Evolutionary conservation across 208 protist genomes (phyloP).

Genomic region (Acanthamoeba lenticulata): DNA sequence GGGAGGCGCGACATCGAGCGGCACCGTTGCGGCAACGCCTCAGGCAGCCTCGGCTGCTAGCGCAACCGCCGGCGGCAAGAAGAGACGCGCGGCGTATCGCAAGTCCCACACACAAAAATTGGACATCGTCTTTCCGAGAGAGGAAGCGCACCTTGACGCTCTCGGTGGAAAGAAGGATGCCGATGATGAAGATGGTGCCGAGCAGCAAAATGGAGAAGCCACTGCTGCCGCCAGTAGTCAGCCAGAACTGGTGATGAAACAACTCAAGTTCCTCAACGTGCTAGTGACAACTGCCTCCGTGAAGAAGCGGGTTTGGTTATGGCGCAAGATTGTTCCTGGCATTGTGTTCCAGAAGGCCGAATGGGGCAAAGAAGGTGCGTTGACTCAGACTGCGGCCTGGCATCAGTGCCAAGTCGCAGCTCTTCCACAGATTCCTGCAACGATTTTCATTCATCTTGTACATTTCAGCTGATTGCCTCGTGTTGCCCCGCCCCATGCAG

Average conservation of each 20-base stretch:
- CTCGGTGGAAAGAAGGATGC: slow-evolving; percentile 28
- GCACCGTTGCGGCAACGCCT: background rate
- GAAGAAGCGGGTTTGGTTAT: slow-evolving; percentile 64
- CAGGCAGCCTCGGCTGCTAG: background rate
- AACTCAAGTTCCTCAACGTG: slow-evolving; percentile 39
- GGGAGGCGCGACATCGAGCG: background rate
- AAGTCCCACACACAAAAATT: background rate
- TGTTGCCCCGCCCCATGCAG: background rate
- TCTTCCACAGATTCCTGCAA: too few species aligned
- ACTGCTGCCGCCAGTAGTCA: background rate
- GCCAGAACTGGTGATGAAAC: slow-evolving; percentile 17
- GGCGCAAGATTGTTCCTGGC: slow-evolving; percentile 62
- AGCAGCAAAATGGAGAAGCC: background rate
- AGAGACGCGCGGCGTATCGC: background rate
- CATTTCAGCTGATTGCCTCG: background rate
- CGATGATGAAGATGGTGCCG: background rate
- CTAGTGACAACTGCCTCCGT: slow-evolving; percentile 38
- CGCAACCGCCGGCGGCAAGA: background rate
- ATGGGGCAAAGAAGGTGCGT: slow-evolving; percentile 64
- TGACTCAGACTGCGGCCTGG: background rate
- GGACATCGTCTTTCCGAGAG: slow-evolving; percentile 34
- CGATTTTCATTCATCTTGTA: background rate
- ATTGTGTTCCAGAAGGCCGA: slow-evolving; percentile 17
- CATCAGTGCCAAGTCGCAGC: background rate
- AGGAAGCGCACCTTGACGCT: slow-evolving; percentile 15